Percentiles rank a stretch among this genome's conserved stretches.
phyloP scores from a whole-genome alignment of 2,329 filamentous ascomycete species.

The Fusarium sp. region DNA sequence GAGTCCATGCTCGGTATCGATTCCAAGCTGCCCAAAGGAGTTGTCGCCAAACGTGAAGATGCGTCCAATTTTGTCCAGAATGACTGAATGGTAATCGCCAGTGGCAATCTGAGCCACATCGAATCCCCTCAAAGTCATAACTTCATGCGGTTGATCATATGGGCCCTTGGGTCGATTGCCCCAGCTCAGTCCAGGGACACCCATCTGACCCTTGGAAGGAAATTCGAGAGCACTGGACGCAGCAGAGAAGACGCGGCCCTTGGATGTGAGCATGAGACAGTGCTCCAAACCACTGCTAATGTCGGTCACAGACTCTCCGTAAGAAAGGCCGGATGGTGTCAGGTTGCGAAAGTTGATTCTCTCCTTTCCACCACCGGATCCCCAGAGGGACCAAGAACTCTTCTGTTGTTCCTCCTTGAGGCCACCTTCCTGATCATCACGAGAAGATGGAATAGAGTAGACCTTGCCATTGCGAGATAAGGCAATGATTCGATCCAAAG shows the following conservation, averaged over 20 bases:
- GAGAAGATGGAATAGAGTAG: conserved; percentile 85
- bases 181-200: conserved; percentile 86
- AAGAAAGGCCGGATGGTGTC: conserved; percentile 70
- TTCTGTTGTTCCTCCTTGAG: conserved; percentile 68
- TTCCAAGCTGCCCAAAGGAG: conserved; percentile 88
- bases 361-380: conserved; percentile 43
- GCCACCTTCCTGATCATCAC: conserved; percentile 74
- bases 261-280: conserved; percentile 83
- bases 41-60: conserved; percentile 94
- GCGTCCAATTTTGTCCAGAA: conserved; percentile 78
- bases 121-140: conserved; percentile 76
- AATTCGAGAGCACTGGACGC: conserved; percentile 82
- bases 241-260: conserved; percentile 88
- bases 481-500: conserved; percentile 84
- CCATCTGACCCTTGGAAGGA: conserved; percentile 86
- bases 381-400: conserved; percentile 79
- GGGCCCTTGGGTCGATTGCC: conserved; percentile 78
- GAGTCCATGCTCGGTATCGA: conserved; percentile 72
- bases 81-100: conserved; percentile 88
- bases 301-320: conserved; percentile 78
- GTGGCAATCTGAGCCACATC: conserved; percentile 80
- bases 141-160: conserved; percentile 85
- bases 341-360: conserved; percentile 78
- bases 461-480: conserved; percentile 79
- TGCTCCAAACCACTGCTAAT: conserved; percentile 87